Evolutionary conservation across 768 basidiomycete genomes (phyloP), one percentile per base, ranked within the genome.

Genomic region (Tylopilus intermedius): DNA sequence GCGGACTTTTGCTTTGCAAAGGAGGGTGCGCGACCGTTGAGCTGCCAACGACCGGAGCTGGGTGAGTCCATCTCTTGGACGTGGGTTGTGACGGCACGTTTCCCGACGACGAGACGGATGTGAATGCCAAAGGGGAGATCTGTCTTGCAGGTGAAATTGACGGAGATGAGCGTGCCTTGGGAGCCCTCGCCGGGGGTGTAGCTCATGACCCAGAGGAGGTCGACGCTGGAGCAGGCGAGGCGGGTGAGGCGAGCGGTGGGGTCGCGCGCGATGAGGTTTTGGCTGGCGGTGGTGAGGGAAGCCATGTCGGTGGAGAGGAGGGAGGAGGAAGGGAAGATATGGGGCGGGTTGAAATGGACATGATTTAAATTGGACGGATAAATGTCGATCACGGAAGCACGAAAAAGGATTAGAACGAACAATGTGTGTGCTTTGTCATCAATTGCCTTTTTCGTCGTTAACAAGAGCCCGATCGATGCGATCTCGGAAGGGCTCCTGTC

Each of bases 101-200:
- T 67, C 29, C 85, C 90, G 57, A 93, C 75, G 59, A 91, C 81
- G 57, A 93, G 80, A 47, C 90, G 82, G 22, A 91, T 79, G 54
- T 77, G 82, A 35, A 87, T 76, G 1, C 58, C 67, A 3, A 60
- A 1, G 3, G 58, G 58, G 0, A 61, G 48, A 11, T 64, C 63
- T 3, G 58, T 49, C 29, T 59, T 64, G 50, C 68, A 69, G 6
- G 76, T 67, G 50, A 80, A 79, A 9, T 77, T 72, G 57, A 87
- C 82, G 33, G 80, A 75, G 63, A 93, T 79, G 46, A 78, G 80
- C 0, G 80, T 76, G 51, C 83, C 85, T 21, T 75, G 69, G 56
- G 78, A 76, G 53, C 89, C 90, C 64, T 84, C 79, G 18, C 74
- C 67, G 8, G 87, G 86, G 11, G 78, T 71, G 68, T 81, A 90